Conservation (phyloP, 768 basidiomycete genomes). For the Lactarius akahatsu region DNA sequence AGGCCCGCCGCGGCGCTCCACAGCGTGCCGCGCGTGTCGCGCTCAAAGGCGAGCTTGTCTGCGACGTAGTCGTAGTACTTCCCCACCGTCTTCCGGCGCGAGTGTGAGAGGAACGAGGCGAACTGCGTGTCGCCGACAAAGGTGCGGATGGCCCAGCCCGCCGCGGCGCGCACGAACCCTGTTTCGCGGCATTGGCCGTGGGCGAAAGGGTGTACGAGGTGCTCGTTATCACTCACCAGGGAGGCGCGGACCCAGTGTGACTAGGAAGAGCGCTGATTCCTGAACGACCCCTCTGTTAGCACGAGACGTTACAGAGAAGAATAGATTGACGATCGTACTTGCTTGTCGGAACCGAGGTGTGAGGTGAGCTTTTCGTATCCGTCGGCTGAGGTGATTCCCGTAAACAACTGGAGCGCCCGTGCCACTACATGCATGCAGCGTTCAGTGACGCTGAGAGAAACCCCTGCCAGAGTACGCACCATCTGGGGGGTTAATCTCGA, state of each 20-base stretch:
- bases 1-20: slow-evolving; percentile 33
- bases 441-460: neutral
- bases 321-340: neutral
- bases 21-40: slow-evolving; percentile 29
- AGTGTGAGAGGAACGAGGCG: slow-evolving; percentile 13
- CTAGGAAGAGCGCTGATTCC: slow-evolving; percentile 27
- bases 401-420: slow-evolving; percentile 15
- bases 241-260: slow-evolving; percentile 25
- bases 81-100: slow-evolving; percentile 11
- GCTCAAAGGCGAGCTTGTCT: slow-evolving; percentile 16
- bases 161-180: slow-evolving; percentile 24
- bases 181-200: neutral
- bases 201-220: neutral
- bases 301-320: slow-evolving; percentile 1
- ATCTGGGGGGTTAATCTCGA: slow-evolving; percentile 38
- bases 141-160: slow-evolving; percentile 11
- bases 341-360: slow-evolving; percentile 28
- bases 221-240: slow-evolving; percentile 14
- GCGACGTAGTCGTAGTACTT: slow-evolving; percentile 23
- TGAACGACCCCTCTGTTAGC: neutral
- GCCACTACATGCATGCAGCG: slow-evolving; percentile 2
- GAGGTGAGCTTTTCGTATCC: slow-evolving; percentile 25
- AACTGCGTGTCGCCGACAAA: slow-evolving; percentile 23
- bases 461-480: slow-evolving; percentile 9
- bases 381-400: slow-evolving; percentile 24